phyloP scores from a whole-genome alignment of 75 land plant species.

The Sequoiadendron giganteum region DNA sequence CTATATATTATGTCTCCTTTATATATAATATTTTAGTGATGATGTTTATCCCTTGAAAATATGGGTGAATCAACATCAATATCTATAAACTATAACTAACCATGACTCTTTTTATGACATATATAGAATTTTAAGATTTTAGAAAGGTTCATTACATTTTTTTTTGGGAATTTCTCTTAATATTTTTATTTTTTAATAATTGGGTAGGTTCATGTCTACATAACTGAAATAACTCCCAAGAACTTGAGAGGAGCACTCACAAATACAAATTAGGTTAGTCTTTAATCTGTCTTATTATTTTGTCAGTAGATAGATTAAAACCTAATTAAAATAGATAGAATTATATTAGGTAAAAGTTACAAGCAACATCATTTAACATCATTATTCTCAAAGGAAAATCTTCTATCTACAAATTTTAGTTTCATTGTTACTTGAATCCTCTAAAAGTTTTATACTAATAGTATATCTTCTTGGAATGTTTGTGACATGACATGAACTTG shows the following conservation, averaged over 20 bases:
- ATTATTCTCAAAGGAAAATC: neutral
- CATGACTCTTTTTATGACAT: neutral
- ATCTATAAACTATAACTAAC: neutral
- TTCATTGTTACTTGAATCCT: conserved; percentile 1
- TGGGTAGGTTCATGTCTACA: conserved; percentile 75
- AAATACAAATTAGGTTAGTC: conserved; percentile 54
- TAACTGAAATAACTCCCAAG: conserved; percentile 78
- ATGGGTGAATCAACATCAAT: neutral
- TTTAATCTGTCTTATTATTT: neutral
- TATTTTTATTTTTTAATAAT: neutral
- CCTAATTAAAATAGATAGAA: neutral
- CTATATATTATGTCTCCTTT: conserved; percentile 44
- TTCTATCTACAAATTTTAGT: neutral
- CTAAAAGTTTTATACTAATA: conserved; percentile 29
- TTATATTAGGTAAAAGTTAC: neutral
- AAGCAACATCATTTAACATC: neutral
- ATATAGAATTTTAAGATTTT: too few relatives aligned
- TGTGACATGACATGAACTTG: conserved; percentile 31
- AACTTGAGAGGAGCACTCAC: conserved; percentile 68
- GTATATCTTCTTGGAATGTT: conserved; percentile 37
- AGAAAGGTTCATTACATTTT: neutral
- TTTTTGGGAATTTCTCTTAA: neutral
- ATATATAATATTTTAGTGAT: neutral
- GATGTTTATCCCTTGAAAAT: neutral
- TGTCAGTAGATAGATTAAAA: neutral